Conservation (phyloP, 352 stramenopile species). For the Aphanomyces invadans region DNA sequence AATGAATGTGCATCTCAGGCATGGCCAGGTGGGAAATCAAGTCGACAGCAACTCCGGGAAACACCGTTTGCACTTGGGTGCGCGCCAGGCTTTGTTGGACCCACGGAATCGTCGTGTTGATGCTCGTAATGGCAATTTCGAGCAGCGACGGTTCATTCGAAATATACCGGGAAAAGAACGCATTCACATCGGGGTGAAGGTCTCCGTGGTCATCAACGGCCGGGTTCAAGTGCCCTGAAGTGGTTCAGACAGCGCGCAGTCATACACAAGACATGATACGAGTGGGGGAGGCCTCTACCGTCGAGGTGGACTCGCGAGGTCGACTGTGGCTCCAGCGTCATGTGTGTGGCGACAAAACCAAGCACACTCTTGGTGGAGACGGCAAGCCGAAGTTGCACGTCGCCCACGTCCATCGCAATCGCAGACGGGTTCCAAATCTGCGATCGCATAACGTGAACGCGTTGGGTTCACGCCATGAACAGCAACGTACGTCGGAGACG, state of each 20-base stretch:
- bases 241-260: not conserved
- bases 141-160: conserved; percentile 1
- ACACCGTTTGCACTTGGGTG: not conserved
- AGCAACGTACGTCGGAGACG: not conserved
- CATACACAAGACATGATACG: not conserved
- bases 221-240: conserved; percentile 4
- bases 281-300: not conserved
- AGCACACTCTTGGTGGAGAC: not conserved
- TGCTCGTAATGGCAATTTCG: conserved; percentile 1
- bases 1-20: conserved; percentile 10
- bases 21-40: not conserved
- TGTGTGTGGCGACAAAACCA: not conserved
- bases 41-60: conserved; percentile 7
- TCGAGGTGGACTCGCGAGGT: not conserved
- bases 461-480: not conserved
- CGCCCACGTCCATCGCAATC: conserved; percentile 13
- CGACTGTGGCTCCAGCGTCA: not conserved
- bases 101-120: conserved; percentile 3
- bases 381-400: conserved; percentile 4
- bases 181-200: conserved; percentile 9
- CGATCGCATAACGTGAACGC: conserved; percentile 1
- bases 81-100: not conserved
- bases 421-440: conserved; percentile 24
- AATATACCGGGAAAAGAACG: conserved; percentile 17
- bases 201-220: not conserved